Evolutionary conservation across 2,329 filamentous ascomycete genomes (phyloP), one percentile per base, ranked within the genome.

Genomic region (Nemania sp.): DNA sequence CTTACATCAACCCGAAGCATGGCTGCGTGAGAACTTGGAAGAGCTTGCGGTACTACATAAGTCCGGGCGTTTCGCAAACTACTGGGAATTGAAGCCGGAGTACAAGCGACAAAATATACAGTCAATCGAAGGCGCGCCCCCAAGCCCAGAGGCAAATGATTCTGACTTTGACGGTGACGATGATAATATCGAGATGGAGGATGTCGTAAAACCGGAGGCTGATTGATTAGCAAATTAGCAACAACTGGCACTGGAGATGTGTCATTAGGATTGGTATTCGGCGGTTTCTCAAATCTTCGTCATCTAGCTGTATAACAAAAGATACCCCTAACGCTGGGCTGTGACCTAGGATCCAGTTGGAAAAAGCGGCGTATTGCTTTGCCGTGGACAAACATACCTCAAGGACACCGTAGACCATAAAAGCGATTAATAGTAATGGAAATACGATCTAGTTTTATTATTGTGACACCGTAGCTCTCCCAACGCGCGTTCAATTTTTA

Each of bases 1-100:
- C 68, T 88, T 97, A 45, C 88, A 90, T 67, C 96, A 99, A 81
- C 96, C 96, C 1, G 96, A 98, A 78, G 90, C 92, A n/a, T 98
- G 94, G 79, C 88, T 99, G 69, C 93, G 95, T 62, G 89, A 96
- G 77, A 91, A 90, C 0, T 82, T 99, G 73, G 92, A 94, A 70
- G 90, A 93, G 76, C 88, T 98, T 67, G 95, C 93, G 0, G 88
- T 92, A 22, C 82, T 97, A 68, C 90, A 97, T 78, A 93, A 94
- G 79, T 91, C 89, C 54, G 95, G 95, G 27, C 87, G 89, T 2
- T 97, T 97, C 77, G 91, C 93, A 59, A 95, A 94, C 78, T 90
- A 91, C 73, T 98, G 94, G 90, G 91, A 91, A 73, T 82, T 98
- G 65, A 93, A 91, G 78, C 85, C 88, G 2, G 91, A 93, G 77